phyloP scores from a whole-genome alignment of 2,329 filamentous ascomycete genomes.

The Ophiostoma novo-ulmi region DNA sequence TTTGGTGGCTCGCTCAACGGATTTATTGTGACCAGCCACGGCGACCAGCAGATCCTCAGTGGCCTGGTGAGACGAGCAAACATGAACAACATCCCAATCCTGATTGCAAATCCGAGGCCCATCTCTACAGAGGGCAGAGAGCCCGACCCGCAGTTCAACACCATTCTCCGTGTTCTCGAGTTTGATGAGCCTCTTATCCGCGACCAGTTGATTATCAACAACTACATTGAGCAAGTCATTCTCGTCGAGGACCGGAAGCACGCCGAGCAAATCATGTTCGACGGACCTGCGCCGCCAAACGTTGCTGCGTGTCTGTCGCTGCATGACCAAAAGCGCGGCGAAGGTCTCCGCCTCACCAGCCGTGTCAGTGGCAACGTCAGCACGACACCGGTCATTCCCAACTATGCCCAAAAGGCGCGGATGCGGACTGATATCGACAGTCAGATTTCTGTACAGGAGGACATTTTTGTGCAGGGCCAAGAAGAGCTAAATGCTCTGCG shows the following conservation, averaged over 20 bases:
- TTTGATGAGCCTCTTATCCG: slow-evolving; percentile 75
- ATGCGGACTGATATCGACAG: slow-evolving; percentile 73
- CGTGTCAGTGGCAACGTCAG: slow-evolving; percentile 38
- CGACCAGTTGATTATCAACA: slow-evolving; percentile 76
- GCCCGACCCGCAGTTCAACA: slow-evolving; percentile 67
- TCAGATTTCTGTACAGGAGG: slow-evolving; percentile 53
- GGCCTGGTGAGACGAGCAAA: slow-evolving; percentile 56
- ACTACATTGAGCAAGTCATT: slow-evolving; percentile 77
- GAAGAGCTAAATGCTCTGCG: slow-evolving; percentile 51
- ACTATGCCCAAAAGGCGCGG: slow-evolving; percentile 53
- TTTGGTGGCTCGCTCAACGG: slow-evolving; percentile 65
- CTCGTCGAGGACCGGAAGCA: slow-evolving; percentile 64
- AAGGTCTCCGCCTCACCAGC: slow-evolving; percentile 54
- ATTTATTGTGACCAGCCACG: slow-evolving; percentile 75
- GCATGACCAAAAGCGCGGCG: slow-evolving; percentile 54
- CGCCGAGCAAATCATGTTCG: slow-evolving; percentile 65
- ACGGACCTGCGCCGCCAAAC: slow-evolving; percentile 57
- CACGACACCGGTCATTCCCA: slow-evolving; percentile 39
- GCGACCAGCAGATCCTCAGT: slow-evolving; percentile 66
- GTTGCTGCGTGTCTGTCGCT: slow-evolving; percentile 68
- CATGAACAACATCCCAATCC: slow-evolving; percentile 49
- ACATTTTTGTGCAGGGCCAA: slow-evolving; percentile 50
- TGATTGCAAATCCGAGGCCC: slow-evolving; percentile 55
- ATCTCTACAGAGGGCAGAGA: slow-evolving; percentile 64
- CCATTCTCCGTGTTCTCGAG: slow-evolving; percentile 72